Evolutionary conservation across 495 filamentous ascomycete genomes (phyloP), one percentile per base, ranked within the genome.

Genomic region (Penicillium bialowiezense): DNA sequence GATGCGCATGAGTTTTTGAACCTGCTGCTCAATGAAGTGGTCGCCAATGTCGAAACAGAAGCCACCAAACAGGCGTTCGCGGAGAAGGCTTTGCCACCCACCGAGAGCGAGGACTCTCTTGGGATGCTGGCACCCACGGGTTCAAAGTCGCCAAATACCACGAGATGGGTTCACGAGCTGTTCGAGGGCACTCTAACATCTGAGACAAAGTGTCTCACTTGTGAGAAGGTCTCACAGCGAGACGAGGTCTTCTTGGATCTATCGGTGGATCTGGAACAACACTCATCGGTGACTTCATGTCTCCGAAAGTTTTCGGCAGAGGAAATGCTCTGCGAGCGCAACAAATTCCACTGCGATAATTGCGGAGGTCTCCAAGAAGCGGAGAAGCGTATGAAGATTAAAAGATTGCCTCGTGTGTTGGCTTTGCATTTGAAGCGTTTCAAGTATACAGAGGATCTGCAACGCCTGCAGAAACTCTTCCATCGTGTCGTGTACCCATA

Each of bases 371-470:
- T 98, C 17, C 95, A 98, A 70, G 93, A 98, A 70, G 93, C 93
- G 0, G 93, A 97, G 63, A 98, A 98, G 74, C 81, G 93, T 12
- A 98, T 98, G 93, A 98, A 98, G 75, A 90, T 98, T 52, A 98
- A 98, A 69, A 83, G 90, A 46, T 72, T 97, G 52, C 93, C 93
- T 1, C 90, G 87, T 56, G 91, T 98, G 32, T 67, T 98, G 47
- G 90, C 93, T 7, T 70, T 98, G 42, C 95, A 98, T 58, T 70
- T 98, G 46, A 98, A 98, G 62, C 78, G 93, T 43, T 98, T 98
- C 75, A 97, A 98, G 69, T 97, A 96, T 58, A 95, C 91, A 14
- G 93, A 97, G 59, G 91, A 97, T 59, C 78, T 93, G 50, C 91
- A 90, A 54, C 83, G 91, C 34, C 73, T 97, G 39, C 92, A 97